Percentiles rank a stretch among this genome's conserved stretches.
Evolutionary conservation across 768 basidiomycete genomes (phyloP).

Genomic region (Dentipellis fragilis): DNA sequence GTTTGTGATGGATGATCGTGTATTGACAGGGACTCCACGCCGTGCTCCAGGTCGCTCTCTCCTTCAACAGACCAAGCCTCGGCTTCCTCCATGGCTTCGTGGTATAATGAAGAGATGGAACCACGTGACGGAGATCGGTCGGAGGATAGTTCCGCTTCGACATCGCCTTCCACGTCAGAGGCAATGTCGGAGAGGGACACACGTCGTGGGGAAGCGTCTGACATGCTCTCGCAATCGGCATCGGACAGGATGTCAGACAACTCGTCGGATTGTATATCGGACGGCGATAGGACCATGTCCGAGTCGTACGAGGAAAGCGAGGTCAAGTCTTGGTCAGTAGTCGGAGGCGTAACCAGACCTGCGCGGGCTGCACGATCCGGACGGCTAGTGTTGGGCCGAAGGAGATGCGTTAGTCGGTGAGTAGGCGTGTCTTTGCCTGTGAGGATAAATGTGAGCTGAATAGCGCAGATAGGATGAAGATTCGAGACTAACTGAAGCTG

Average conservation of each 20-base stretch:
- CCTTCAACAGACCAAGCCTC: conserved; percentile 14
- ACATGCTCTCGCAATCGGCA: conserved; percentile 4
- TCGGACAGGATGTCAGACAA: conserved; percentile 16
- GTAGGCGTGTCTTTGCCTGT: conserved; percentile 48
- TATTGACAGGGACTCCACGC: conserved; percentile 23
- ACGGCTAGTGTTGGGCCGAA: conserved; percentile 65
- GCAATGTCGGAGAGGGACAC: conserved; percentile 18
- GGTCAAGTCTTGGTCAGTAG: conserved; percentile 53
- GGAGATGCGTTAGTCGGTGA: conserved; percentile 63
- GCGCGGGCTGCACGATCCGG: conserved; percentile 37
- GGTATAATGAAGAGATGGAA: conserved; percentile 5
- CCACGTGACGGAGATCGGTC: neutral
- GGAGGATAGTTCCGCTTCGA: conserved; percentile 2
- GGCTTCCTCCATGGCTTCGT: conserved; percentile 18
- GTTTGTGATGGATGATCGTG: conserved; percentile 10
- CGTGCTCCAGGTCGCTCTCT: conserved; percentile 5
- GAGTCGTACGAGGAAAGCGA: conserved; percentile 41
- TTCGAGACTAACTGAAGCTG: conserved; percentile 36
- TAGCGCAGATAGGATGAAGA: neutral
- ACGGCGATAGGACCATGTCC: conserved; percentile 28
- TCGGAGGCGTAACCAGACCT: conserved; percentile 59
- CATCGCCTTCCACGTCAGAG: conserved; percentile 22
- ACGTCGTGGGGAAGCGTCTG: conserved; percentile 10
- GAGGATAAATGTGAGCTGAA: neutral
- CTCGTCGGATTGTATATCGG: conserved; percentile 17